These are phyloP conservation scores for Ogataea dorogensis DNA, from an alignment of 805 yeast species.

Conservation along the genomic window DNA sequence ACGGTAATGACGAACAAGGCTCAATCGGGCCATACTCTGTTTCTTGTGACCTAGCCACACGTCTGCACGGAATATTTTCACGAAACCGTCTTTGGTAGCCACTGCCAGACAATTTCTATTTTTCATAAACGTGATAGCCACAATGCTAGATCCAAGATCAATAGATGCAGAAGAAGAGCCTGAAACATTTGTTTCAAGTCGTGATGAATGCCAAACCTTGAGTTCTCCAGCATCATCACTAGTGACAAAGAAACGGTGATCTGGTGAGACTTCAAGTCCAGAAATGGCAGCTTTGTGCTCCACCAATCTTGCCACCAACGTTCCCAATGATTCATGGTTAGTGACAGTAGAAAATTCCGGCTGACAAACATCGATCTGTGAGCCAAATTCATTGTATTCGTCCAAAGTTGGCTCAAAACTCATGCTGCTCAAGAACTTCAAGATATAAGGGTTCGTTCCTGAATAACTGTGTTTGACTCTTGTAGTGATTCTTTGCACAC, in stretches of 20 bases:
- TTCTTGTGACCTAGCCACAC: conserved; percentile 21
- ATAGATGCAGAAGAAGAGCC: conserved; percentile 47
- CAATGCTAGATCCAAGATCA: conserved; percentile 49
- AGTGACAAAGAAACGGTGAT: conserved; percentile 65
- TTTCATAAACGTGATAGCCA: conserved; percentile 48
- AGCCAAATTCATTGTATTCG: conserved; percentile 71
- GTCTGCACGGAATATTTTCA: conserved; percentile 42
- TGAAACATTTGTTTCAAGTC: conserved; percentile 60
- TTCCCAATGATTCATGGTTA: conserved; percentile 36
- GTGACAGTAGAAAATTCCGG: background rate
- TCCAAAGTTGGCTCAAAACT: conserved; percentile 55
- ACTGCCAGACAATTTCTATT: conserved; percentile 60
- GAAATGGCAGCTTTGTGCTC: conserved; percentile 63
- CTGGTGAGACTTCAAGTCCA: conserved; percentile 56
- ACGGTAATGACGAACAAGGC: conserved; percentile 40
- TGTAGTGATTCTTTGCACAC: conserved; percentile 27
- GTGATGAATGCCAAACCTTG: conserved; percentile 73
- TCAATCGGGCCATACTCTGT: conserved; percentile 22
- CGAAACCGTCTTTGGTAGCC: conserved; percentile 45
- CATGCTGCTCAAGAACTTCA: conserved; percentile 51
- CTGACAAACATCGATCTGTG: conserved; percentile 19
- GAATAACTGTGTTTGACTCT: conserved; percentile 52
- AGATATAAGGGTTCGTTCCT: conserved; percentile 65
- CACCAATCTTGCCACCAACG: conserved; percentile 58
- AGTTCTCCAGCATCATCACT: conserved; percentile 75